phyloP scores from a whole-genome alignment of 345 rosid genomes.

The Cochlearia excelsa region DNA sequence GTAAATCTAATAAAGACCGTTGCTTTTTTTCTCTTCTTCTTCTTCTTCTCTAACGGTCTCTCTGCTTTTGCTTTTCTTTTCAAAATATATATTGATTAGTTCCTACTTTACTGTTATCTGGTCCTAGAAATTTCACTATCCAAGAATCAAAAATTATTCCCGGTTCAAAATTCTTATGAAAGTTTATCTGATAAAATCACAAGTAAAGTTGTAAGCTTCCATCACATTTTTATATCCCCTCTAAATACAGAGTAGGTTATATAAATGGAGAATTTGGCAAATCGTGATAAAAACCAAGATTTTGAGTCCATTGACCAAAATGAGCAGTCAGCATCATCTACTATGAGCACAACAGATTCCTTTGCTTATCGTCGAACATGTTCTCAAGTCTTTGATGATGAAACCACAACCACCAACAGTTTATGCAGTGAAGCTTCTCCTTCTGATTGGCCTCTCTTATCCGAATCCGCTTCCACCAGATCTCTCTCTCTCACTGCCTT shows the following conservation, averaged over 20 bases:
- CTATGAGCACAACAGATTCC: slow-evolving; percentile 52
- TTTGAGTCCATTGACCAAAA: slow-evolving; percentile 28
- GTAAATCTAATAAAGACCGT: slow-evolving; percentile 40
- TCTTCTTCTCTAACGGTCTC: slow-evolving; percentile 25
- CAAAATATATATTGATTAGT: background rate
- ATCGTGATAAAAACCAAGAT: slow-evolving; percentile 48
- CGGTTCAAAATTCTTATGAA: slow-evolving; percentile 20
- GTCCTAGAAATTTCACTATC: slow-evolving; percentile 29
- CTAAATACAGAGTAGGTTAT: slow-evolving; percentile 18
- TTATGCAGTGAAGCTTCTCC: slow-evolving; percentile 63
- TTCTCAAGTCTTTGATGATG: slow-evolving; percentile 64
- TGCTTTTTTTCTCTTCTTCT: slow-evolving; percentile 41
- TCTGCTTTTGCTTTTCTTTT: slow-evolving; percentile 28
- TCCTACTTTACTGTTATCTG: slow-evolving; percentile 25
- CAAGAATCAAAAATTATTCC: slow-evolving; percentile 19
- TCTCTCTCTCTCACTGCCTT: slow-evolving; percentile 29
- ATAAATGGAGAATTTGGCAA: slow-evolving; percentile 45
- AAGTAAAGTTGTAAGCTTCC: slow-evolving; percentile 23
- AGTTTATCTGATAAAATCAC: slow-evolving; percentile 24
- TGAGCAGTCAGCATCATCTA: slow-evolving; percentile 43
- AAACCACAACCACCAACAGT: slow-evolving; percentile 35
- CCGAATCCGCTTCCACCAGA: slow-evolving; percentile 35
- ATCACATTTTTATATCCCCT: slow-evolving; percentile 11
- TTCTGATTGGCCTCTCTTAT: slow-evolving; percentile 45
- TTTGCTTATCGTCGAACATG: slow-evolving; percentile 51